A percentile compares a stretch with the other conserved stretches of the same genome.
phyloP scores from a whole-genome alignment of 140 eudicot genomes.

The Flaveria floridana region DNA sequence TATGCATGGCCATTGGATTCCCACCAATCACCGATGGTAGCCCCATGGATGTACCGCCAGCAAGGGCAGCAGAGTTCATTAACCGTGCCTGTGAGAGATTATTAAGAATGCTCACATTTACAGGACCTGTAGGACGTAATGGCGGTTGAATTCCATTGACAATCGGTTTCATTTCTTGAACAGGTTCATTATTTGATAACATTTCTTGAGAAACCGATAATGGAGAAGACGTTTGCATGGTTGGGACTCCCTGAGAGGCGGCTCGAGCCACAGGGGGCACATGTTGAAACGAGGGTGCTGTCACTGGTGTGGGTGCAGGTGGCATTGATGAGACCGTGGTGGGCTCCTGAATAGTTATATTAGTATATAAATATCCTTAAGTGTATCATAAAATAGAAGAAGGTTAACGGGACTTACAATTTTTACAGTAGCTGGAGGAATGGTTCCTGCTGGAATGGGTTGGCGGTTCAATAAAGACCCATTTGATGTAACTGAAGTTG shows the following conservation, averaged over 20 bases:
- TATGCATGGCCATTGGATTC: slow-evolving; percentile 76
- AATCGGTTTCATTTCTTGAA: slow-evolving; percentile 70
- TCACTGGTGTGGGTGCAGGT: slow-evolving; percentile 46
- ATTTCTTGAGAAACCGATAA: slow-evolving; percentile 72
- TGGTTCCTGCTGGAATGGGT: slow-evolving; percentile 51
- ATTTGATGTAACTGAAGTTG: slow-evolving; percentile 58
- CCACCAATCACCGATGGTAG: slow-evolving; percentile 61
- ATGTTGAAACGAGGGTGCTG: slow-evolving; percentile 68
- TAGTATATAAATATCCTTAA: neutral
- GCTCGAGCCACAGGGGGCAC: slow-evolving; percentile 81
- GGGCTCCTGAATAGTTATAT: slow-evolving; percentile 63
- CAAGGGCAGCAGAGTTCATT: slow-evolving; percentile 64
- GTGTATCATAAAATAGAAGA: neutral
- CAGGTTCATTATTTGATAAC: slow-evolving; percentile 45
- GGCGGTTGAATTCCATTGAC: slow-evolving; percentile 56
- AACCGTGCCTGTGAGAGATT: slow-evolving; percentile 72
- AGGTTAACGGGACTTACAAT: slow-evolving; percentile 48
- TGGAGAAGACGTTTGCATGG: slow-evolving; percentile 83
- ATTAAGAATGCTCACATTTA: slow-evolving; percentile 62
- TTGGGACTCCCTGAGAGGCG: slow-evolving; percentile 58
- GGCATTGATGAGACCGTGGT: slow-evolving; percentile 60
- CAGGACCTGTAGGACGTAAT: slow-evolving; percentile 69
- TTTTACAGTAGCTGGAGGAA: slow-evolving; percentile 78
- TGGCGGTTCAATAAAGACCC: slow-evolving; percentile 61
- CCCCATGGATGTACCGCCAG: slow-evolving; percentile 78